These are phyloP conservation scores for Talaromyces sp. DNA, from an alignment of 2,329 filamentous ascomycete genomes.

Conservation along the genomic window DNA sequence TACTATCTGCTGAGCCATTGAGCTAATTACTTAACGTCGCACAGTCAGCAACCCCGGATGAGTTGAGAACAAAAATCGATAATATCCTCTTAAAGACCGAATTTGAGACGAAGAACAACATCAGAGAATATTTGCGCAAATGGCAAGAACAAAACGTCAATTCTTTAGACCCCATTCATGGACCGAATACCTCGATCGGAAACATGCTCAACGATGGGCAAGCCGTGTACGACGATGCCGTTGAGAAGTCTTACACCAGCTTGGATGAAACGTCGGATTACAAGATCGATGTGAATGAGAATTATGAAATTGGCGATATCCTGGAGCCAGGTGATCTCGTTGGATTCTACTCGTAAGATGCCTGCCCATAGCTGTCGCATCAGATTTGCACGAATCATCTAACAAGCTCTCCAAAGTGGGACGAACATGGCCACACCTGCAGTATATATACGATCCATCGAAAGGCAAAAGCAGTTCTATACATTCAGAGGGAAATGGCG, in stretches of 20 bases:
- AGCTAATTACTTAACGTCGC: neutral
- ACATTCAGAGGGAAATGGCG: constrained; percentile 44
- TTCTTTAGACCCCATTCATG: constrained; percentile 30
- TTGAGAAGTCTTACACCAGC: constrained; percentile 25
- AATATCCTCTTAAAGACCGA: constrained; percentile 32
- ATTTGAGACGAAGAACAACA: constrained; percentile 36
- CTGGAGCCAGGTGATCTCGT: constrained; percentile 43
- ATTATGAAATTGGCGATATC: constrained; percentile 26
- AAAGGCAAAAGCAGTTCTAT: constrained; percentile 44
- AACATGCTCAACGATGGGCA: constrained; percentile 35
- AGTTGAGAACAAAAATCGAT: constrained; percentile 23
- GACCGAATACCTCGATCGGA: constrained; percentile 25
- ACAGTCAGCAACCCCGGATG: constrained; percentile 2
- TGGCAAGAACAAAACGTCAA: constrained; percentile 36
- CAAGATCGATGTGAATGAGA: constrained; percentile 28
- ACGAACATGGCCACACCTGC: constrained; percentile 32
- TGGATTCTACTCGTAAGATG: constrained; percentile 31
- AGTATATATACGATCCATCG: constrained; percentile 41
- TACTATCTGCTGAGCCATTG: neutral
- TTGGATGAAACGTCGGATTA: constrained; percentile 29
- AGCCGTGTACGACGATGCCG: constrained; percentile 27
- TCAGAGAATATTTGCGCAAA: constrained; percentile 40
- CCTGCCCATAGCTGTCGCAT: neutral
- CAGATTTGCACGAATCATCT: neutral
- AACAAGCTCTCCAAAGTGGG: constrained; percentile 18